These are phyloP conservation scores for Backusella mclennaniae DNA, from an alignment of 192 early-diverging fungal genomes.

Conservation along the genomic window DNA sequence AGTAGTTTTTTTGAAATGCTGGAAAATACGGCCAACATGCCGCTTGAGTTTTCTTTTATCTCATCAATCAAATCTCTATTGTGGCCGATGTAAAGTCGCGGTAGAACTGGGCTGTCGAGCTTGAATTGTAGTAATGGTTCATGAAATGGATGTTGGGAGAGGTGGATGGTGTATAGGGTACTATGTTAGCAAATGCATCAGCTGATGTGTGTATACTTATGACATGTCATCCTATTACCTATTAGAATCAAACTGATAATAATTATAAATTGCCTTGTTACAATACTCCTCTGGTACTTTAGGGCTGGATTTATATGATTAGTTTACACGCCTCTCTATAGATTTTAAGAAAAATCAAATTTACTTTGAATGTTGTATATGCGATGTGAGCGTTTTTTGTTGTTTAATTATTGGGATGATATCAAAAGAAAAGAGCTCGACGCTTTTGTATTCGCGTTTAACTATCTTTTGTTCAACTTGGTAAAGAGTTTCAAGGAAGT, in stretches of 20 bases:
- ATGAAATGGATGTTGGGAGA: neutral
- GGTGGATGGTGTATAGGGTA: neutral
- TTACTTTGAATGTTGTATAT: neutral
- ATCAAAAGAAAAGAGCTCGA: neutral
- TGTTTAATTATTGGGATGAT: neutral
- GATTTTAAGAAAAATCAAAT: neutral
- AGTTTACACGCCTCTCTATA: neutral
- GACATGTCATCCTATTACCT: neutral
- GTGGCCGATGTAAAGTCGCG: slow-evolving; percentile 26
- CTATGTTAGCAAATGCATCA: neutral
- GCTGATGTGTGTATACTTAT: too few species aligned
- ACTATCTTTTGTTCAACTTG: neutral
- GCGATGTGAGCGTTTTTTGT: neutral
- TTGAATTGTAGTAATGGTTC: neutral
- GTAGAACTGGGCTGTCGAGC: neutral
- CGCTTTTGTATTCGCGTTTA: neutral
- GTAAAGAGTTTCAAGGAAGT: neutral
- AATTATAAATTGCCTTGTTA: neutral
- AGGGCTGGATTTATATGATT: neutral
- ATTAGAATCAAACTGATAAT: neutral
- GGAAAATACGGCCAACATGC: neutral
- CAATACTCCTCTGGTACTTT: slow-evolving; percentile 9
- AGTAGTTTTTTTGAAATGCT: neutral
- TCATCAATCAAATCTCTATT: slow-evolving; percentile 23
- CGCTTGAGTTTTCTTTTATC: slow-evolving; percentile 2